Percentiles rank a stretch among this genome's conserved stretches.
These are phyloP conservation scores for Suillus alpinus DNA, from an alignment of 768 basidiomycete genomes.

Conservation along the genomic window DNA sequence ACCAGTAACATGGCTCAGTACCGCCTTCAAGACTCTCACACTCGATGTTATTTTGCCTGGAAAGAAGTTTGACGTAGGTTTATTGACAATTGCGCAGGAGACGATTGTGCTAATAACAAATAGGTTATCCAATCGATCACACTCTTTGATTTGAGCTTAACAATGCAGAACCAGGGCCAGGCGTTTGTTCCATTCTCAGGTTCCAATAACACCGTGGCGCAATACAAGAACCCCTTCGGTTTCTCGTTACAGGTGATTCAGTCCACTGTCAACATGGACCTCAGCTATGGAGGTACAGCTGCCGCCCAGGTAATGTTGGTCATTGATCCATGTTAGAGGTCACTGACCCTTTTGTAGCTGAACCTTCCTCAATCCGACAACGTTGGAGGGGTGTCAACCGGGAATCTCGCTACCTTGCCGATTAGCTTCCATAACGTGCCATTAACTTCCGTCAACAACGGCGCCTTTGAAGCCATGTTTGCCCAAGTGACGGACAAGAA, in stretches of 20 bases:
- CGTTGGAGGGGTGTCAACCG: constrained; percentile 65
- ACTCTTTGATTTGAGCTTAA: constrained; percentile 54
- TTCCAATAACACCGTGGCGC: constrained; percentile 52
- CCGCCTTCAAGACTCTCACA: constrained; percentile 67
- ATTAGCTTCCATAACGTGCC: constrained; percentile 57
- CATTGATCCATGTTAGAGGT: not conserved
- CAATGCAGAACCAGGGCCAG: constrained; percentile 48
- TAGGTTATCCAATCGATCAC: constrained; percentile 65
- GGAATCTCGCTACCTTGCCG: constrained; percentile 57
- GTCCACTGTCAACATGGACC: constrained; percentile 51
- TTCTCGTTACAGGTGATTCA: constrained; percentile 67
- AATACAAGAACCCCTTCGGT: constrained; percentile 74
- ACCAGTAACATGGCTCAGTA: constrained; percentile 60
- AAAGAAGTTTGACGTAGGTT: constrained; percentile 47
- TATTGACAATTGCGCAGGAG: not conserved
- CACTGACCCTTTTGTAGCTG: constrained; percentile 35
- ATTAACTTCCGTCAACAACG: constrained; percentile 53
- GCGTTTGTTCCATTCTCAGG: constrained; percentile 59
- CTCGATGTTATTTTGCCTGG: constrained; percentile 63
- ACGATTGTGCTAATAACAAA: constrained; percentile 1
- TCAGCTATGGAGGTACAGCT: constrained; percentile 46
- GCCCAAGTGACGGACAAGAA: constrained; percentile 53
- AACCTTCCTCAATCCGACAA: constrained; percentile 46
- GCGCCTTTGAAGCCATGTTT: constrained; percentile 55
- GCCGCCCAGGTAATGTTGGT: constrained; percentile 45